Base-by-base conservation (phyloP, 352 stramenopile genomes). In the Albugo laibachii region DNA sequence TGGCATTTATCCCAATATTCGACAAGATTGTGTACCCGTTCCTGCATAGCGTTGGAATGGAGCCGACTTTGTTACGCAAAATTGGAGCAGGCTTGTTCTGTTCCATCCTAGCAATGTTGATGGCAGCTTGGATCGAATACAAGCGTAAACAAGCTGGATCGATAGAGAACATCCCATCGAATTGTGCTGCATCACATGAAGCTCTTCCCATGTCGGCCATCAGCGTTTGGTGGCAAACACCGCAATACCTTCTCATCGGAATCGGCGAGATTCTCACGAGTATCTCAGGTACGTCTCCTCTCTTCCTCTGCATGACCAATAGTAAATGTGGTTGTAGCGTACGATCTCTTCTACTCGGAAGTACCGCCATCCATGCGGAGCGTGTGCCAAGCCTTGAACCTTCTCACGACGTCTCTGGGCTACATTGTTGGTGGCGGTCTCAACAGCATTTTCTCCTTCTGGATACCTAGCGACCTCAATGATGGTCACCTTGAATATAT, bases 331-430 rank as follows among this genome's bases (percentile, higher is more conserved):
- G 19, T 13, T 24, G 16, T 48, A 81, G 65, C 79, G 10, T 91
- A 89, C 61, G 79, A 89, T 54, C 56, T 95, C n/a, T 95, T 94
- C 55, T 95, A 94, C 57, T 88, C 79, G 14, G 80, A 95, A 57
- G 83, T 92, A 3, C 84, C 84, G 11, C 69, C 82, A 58, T 83
- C 69, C 20, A 94, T 95, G 83, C 72, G 83, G 41, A 93, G 82
- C 48, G 80, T 94, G 5, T 91, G 79, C 48, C 80, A 93, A 42
- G 79, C 83, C 11, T 66, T 94, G 10, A 95, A 95, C 50, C 41
- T 95, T 38, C 59, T 94, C 15, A 94, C 82, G 1, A 94, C 77
- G 0, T 92, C 84, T 41, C 64, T 95, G 18, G 83, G 83, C 2
- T 89, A 75, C 51, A 86, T 93, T 42, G 74, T 89, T 15, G 65